Evolutionary conservation across 768 basidiomycete genomes (phyloP).

Genomic region (Crucibulum laeve): DNA sequence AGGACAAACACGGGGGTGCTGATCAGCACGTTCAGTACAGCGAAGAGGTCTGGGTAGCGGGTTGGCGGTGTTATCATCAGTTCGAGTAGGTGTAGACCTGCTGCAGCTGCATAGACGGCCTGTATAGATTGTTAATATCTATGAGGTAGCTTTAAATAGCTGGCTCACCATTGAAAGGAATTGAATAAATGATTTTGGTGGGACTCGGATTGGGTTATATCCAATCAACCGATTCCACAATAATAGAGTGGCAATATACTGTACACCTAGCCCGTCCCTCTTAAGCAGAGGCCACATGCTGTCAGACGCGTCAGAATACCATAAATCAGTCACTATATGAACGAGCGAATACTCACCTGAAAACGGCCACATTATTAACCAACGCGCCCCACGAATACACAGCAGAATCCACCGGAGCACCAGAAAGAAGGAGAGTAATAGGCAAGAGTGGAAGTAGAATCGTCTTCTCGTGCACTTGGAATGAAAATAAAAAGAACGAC

Average conservation of each 20-base stretch:
- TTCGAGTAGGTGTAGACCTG: slow-evolving; percentile 63
- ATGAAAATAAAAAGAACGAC: slow-evolving; percentile 95
- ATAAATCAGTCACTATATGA: not conserved
- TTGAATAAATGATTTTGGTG: slow-evolving; percentile 44
- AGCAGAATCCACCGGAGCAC: slow-evolving; percentile 45
- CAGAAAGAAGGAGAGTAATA: slow-evolving; percentile 69
- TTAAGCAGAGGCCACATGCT: slow-evolving; percentile 93
- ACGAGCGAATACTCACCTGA: slow-evolving; percentile 56
- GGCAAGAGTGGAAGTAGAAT: slow-evolving; percentile 86
- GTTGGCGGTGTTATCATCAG: slow-evolving; percentile 55
- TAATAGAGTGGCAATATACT: slow-evolving; percentile 62
- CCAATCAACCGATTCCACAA: slow-evolving; percentile 87
- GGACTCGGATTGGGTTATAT: slow-evolving; percentile 57
- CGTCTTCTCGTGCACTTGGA: slow-evolving; percentile 95
- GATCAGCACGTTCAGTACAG: slow-evolving; percentile 80
- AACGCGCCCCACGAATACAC: slow-evolving; percentile 69
- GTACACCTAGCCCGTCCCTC: slow-evolving; percentile 70
- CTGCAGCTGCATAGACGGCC: slow-evolving; percentile 53
- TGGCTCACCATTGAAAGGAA: slow-evolving; percentile 47
- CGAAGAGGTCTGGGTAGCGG: slow-evolving; percentile 81
- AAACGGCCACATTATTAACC: slow-evolving; percentile 80
- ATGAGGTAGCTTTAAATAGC: slow-evolving; percentile 1
- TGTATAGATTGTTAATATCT: slow-evolving; percentile 17
- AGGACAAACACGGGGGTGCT: slow-evolving; percentile 77
- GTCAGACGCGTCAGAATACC: slow-evolving; percentile 4